Evolutionary conservation across 2,329 filamentous ascomycete genomes (phyloP).

Genomic region (Colletotrichum orchidophilum): DNA sequence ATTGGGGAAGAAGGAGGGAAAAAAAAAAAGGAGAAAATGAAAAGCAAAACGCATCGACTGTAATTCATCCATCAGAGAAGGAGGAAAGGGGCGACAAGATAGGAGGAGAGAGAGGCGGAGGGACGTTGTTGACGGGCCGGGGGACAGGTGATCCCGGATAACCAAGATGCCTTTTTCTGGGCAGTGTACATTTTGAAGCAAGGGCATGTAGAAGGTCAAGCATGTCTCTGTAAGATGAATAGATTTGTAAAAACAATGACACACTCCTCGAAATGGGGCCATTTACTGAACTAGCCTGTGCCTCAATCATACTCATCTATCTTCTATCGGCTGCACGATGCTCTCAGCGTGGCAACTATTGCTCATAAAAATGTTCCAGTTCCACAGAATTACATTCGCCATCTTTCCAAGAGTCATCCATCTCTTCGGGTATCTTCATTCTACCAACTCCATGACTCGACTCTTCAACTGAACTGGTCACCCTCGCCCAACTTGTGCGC

Average conservation of each 20-base stretch:
- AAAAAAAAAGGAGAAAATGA: background rate
- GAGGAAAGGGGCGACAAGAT: background rate
- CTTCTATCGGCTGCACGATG: too few species aligned
- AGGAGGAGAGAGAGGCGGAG: background rate
- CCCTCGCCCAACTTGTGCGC: slow-evolving; percentile 68
- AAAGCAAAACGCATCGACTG: slow-evolving; percentile 11
- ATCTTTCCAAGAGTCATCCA: background rate
- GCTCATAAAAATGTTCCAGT: too few species aligned
- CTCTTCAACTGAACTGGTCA: slow-evolving; percentile 69
- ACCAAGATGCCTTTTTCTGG: slow-evolving; percentile 24
- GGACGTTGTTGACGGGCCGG: background rate
- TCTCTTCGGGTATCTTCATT: slow-evolving; percentile 28
- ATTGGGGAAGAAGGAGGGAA: too few species aligned
- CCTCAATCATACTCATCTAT: too few species aligned
- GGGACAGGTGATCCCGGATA: background rate
- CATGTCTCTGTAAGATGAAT: slow-evolving; percentile 48
- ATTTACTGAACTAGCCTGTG: background rate
- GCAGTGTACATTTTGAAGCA: slow-evolving; percentile 34
- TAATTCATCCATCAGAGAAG: slow-evolving; percentile 15
- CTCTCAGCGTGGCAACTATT: too few species aligned
- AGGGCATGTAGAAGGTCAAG: slow-evolving; percentile 24
- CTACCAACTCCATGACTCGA: slow-evolving; percentile 12
- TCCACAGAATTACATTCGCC: background rate
- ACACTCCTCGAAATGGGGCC: slow-evolving; percentile 25
- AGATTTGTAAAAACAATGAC: slow-evolving; percentile 48